Evolutionary conservation across 805 yeast species (phyloP), one percentile per base, ranked within the genome.

Genomic region (Saturnispora halmiae): DNA sequence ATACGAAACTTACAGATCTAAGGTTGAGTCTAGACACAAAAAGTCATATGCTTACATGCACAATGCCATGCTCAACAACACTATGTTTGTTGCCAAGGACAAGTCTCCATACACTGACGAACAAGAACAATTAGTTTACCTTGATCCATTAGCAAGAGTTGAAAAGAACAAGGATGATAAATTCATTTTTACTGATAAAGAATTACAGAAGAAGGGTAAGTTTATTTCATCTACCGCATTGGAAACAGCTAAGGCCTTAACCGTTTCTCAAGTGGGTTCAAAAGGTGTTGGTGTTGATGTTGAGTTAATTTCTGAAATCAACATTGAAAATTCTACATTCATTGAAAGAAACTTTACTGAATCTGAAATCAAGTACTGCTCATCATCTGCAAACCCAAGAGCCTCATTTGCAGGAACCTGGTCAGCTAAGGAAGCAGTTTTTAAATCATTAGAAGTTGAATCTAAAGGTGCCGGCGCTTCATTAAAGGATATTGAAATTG

Each of bases 341-440:
- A 60, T 94, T 44, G 87, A 81, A 63, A 78, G 97, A 59, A 92
- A 92, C 72, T 92, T 88, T 72, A 88, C 97, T 34, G 67, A 59
- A 6, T 68, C 64, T 14, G 99, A 92, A 69, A 79, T 80, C 51
- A 69, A 66, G 27, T 92, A 92, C 71, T 87, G 96, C 63, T 51
- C 63, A 45, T 58, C 67, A 26, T 77, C 96, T 25, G 70, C 96
- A 32, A 72, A 72, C 50, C 84, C 92, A 38, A 82, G 77, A 56
- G 85, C 97, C 11, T 85, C 96, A 3, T 92, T 74, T 64, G 87
- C 98, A 21, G 99, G 99, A 36, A 82, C 94, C 33, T 92, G 99
- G 99, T 85, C 96, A 24, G 98, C 98, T 34, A 92, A 92, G 67
- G 99, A 92, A 69, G 98, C 99, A 32, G 96, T 88, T 27, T 92